These are phyloP conservation scores for Pichia sorboxylosa DNA, from an alignment of 1,139 yeast genomes.

Conservation along the genomic window DNA sequence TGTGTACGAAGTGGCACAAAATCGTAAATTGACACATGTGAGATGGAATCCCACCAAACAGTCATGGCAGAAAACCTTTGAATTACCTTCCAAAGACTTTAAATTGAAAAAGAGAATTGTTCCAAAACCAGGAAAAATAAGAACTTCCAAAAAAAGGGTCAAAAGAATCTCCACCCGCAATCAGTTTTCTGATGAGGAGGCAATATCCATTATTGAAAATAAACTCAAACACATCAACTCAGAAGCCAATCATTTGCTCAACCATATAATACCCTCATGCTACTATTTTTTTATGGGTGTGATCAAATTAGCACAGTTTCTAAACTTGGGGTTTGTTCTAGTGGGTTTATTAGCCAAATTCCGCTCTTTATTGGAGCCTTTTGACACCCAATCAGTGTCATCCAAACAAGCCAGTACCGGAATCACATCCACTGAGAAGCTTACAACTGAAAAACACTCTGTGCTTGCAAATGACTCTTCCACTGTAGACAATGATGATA, in stretches of 20 bases:
- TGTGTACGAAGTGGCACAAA: conserved; percentile 14
- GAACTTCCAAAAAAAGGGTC: neutral
- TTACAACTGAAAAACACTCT: no score
- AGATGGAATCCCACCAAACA: conserved; percentile 5
- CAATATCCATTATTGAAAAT: conserved; percentile 10
- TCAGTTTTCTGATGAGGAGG: conserved; percentile 5
- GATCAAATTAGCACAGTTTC: conserved; percentile 66
- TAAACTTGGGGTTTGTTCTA: conserved; percentile 61
- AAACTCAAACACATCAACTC: conserved; percentile 9
- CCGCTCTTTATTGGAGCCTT: conserved; percentile 21
- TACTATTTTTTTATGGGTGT: conserved; percentile 57
- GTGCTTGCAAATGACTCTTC: no score
- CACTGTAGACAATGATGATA: conserved; percentile 12
- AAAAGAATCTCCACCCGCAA: neutral
- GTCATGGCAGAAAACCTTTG: conserved; percentile 6
- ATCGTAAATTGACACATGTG: conserved; percentile 7
- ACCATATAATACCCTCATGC: conserved; percentile 35
- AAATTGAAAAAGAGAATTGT: neutral
- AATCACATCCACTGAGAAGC: no score
- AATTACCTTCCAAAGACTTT: neutral
- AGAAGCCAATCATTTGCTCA: conserved; percentile 28
- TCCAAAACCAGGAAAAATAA: conserved; percentile 4
- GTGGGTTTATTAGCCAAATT: conserved; percentile 47
- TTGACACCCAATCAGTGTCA: no score
- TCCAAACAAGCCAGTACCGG: no score